Evolutionary conservation across 2,329 filamentous ascomycete species (phyloP).

Genomic region (Scleromitrula shiraiana): DNA sequence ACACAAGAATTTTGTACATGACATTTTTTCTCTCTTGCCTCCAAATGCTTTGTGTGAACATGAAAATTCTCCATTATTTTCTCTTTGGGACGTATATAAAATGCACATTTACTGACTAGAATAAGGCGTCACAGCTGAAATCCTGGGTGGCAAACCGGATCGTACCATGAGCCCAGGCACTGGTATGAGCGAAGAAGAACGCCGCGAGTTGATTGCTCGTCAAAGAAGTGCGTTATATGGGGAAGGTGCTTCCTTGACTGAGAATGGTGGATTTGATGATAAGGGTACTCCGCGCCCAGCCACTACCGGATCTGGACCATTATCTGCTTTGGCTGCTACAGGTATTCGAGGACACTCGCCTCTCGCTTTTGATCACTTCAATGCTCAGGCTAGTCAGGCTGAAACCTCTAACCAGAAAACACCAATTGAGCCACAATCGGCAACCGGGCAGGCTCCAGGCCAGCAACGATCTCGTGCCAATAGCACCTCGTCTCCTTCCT

Average conservation of each 20-base stretch:
- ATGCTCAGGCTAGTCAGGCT: constrained; percentile 30
- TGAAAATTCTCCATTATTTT: constrained; percentile 11
- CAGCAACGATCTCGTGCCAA: constrained; percentile 58
- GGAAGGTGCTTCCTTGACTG: constrained; percentile 58
- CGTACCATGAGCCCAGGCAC: constrained; percentile 75
- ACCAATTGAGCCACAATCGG: constrained; percentile 42
- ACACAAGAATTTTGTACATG: constrained; percentile 31
- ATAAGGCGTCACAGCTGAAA: constrained; percentile 57
- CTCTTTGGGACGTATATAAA: constrained; percentile 10
- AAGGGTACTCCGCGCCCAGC: constrained; percentile 53
- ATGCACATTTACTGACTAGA: constrained; percentile 30
- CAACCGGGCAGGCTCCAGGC: constrained; percentile 28
- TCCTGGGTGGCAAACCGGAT: constrained; percentile 68
- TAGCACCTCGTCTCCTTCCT: constrained; percentile 78
- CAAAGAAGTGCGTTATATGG: constrained; percentile 93
- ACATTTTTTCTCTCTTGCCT: constrained; percentile 28
- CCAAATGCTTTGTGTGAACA: constrained; percentile 33
- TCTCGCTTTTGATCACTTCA: constrained; percentile 65
- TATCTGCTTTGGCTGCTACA: constrained; percentile 52
- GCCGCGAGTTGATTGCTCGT: constrained; percentile 89
- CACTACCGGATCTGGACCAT: constrained; percentile 53
- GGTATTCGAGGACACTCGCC: constrained; percentile 72
- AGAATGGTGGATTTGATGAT: constrained; percentile 62
- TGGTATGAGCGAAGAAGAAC: constrained; percentile 87
- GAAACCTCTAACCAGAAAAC: constrained; percentile 22